Base-by-base conservation (phyloP, 495 filamentous ascomycete genomes). In the Penicillium goetzii region DNA sequence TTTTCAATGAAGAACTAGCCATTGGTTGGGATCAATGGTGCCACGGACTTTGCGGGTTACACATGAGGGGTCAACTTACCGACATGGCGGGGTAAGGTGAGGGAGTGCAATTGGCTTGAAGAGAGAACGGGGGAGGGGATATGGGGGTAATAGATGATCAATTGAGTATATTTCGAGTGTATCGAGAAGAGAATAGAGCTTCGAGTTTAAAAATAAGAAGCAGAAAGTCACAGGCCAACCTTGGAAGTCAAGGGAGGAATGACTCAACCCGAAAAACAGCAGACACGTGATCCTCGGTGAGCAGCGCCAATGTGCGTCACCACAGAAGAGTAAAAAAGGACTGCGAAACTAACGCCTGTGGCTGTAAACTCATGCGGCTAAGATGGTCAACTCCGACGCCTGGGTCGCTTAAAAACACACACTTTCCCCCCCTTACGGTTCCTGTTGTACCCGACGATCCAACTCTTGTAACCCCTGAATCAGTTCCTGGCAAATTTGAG, bases 1-100 rank as follows among this genome's bases (percentile, higher is more conserved):
- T 99, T 99, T 64, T 91, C 86, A 67, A 95, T 91, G 82, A 89
- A 93, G 86, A 95, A 97, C 84, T 88, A 63, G 65, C 62, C 56
- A 65, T 54, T 33, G 56, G 41, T 60, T 52, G 25, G 50, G 33
- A 51, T 66, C 60, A 68, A 62, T 60, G 33, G 30, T 15, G 45
- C 34, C 25, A 26, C 43, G 41, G 12, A 32, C 40, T 4, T 26
- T 59, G 19, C 50, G 43, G 47, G 52, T 34, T 34, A 15, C 52
- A 25, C 32, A 63, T 59, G 69, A 69, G 66, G 53, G 72, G 66
- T 43, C 68, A 63, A 78, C 78, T 80, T 70, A 80, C 78, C 60
- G 78, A 76, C 78, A 80, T 80, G 66, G 71, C 66, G 71, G 72
- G 67, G 71, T 55, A 57, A 43, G 52, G 10, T 19, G 56, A 21